These are phyloP conservation scores for Mortierella sp. DNA, from an alignment of 371 early-diverging fungal genomes.

Conservation along the genomic window DNA sequence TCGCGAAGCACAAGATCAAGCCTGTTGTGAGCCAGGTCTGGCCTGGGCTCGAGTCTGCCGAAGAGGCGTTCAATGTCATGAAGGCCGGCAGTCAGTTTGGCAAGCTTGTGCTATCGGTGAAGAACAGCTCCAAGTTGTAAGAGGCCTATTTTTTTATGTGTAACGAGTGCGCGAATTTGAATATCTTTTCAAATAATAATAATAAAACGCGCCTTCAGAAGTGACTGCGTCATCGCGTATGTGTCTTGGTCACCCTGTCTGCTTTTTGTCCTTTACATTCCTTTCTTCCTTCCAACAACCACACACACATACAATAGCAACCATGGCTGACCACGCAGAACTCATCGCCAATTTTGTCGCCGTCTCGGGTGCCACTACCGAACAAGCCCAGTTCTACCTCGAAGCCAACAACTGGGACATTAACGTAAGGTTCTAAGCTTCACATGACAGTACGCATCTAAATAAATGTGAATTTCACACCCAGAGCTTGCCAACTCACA, in stretches of 20 bases:
- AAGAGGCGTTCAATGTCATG: constrained; percentile 72
- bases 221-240: not conserved
- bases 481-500: not conserved
- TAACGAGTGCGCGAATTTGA: too few species aligned
- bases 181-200: not conserved
- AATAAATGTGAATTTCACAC: not conserved
- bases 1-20: constrained; percentile 67
- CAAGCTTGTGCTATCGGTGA: constrained; percentile 65
- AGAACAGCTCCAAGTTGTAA: constrained; percentile 37
- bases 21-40: constrained; percentile 77
- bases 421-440: constrained; percentile 61
- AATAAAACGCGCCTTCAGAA: not conserved
- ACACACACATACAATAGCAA: not conserved
- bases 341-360: constrained; percentile 74
- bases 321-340: constrained; percentile 70
- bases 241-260: not conserved
- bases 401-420: constrained; percentile 85
- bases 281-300: not conserved
- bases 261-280: not conserved
- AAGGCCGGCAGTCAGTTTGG: constrained; percentile 72
- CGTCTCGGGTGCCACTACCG: constrained; percentile 68
- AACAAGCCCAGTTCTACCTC: constrained; percentile 81
- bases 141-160: too few species aligned
- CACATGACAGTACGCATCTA: too few species aligned
- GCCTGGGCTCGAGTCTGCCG: constrained; percentile 67